Percentiles rank a stretch among this genome's conserved stretches.
Conservation (phyloP, 2,329 filamentous ascomycete genomes). For the Neobulgaria alba region DNA sequence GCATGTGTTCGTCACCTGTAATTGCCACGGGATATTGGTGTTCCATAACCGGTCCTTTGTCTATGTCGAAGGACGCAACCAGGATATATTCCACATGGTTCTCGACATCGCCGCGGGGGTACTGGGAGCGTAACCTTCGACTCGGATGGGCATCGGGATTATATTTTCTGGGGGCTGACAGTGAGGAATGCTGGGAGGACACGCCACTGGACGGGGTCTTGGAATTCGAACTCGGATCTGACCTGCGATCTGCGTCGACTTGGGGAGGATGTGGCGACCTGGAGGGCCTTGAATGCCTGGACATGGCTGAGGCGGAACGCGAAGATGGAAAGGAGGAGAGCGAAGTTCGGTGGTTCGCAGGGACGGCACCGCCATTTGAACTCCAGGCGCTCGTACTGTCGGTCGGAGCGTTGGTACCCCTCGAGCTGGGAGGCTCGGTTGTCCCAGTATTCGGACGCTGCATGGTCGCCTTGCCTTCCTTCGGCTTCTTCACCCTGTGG, state of each 20-base stretch:
- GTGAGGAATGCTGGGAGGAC: conserved; percentile 51
- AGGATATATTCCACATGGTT: conserved; percentile 99
- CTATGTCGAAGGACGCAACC: conserved; percentile 95
- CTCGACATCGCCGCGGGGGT: conserved; percentile 63
- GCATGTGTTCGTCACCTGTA: conserved; percentile 94
- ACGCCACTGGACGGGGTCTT: conserved; percentile 51
- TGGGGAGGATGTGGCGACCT: conserved; percentile 43
- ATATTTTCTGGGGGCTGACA: conserved; percentile 43
- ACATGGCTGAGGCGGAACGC: conserved; percentile 50
- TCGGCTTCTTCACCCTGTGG: conserved; percentile 9
- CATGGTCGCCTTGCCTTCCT: not conserved
- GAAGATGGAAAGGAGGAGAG: conserved; percentile 54
- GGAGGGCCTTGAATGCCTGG: conserved; percentile 40
- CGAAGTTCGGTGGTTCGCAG: conserved; percentile 40
- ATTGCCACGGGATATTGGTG: conserved; percentile 94
- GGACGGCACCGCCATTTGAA: conserved; percentile 25
- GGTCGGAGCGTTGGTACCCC: too few species aligned
- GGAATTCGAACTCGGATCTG: conserved; percentile 50
- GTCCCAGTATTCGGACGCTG: not conserved
- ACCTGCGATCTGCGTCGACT: conserved; percentile 46
- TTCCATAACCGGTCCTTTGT: conserved; percentile 94
- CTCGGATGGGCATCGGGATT: conserved; percentile 42
- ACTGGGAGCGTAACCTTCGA: conserved; percentile 61
- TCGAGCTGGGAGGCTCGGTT: not conserved
- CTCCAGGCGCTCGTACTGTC: conserved; percentile 16